Base-by-base conservation (phyloP, 2,329 filamentous ascomycete genomes). In the Alternaria longipes region DNA sequence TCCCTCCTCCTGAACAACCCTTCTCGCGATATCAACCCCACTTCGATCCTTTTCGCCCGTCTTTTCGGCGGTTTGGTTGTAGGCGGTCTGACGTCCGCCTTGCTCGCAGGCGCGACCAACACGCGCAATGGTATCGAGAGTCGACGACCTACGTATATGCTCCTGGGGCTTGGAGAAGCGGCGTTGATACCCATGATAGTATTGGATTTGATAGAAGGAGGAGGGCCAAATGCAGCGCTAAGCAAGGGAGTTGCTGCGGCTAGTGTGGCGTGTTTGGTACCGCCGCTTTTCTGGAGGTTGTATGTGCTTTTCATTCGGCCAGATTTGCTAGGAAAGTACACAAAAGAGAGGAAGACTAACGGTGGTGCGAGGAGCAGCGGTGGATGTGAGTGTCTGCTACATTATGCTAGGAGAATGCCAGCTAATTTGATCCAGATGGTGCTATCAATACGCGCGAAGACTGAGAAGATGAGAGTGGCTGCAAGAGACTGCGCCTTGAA, bases 81-180 rank as follows among this genome's bases (percentile, higher is more conserved):
- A 2, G 66, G 69, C n/a, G 71, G 69, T 3, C 42, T 72, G 5
- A 72, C 70, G 16, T 66, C 68, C 16, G 69, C 72, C 7, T 34
- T 74, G 5, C 64, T 73, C 2, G 45, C 54, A 12, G 71, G 72
- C 22, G 64, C 65, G 4, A 63, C 67, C 2, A 72, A 72, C 8
- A 73, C 68, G 4, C 63, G 71, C 11, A 72, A 69, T 46, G 71
- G 71, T 0, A 67, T 74, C 20, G 72, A 71, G 38, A 70, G 66
- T 32, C 59, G 72, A 20, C 58, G 71, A 20, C 60, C 65, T 5
- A 70, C 67, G 16, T 72, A 74, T 44, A 4, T 70, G 24, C n/a
- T 73, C 46, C 28, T 74, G 30, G 70, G 67, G 1, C 9, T 71
- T 1, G 71, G 71, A 2, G 71, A 73, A 55, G 68, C 59, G 12